Evolutionary conservation across 2,329 filamentous ascomycete genomes (phyloP).

Genomic region (Neopestalotiopsis rosae): DNA sequence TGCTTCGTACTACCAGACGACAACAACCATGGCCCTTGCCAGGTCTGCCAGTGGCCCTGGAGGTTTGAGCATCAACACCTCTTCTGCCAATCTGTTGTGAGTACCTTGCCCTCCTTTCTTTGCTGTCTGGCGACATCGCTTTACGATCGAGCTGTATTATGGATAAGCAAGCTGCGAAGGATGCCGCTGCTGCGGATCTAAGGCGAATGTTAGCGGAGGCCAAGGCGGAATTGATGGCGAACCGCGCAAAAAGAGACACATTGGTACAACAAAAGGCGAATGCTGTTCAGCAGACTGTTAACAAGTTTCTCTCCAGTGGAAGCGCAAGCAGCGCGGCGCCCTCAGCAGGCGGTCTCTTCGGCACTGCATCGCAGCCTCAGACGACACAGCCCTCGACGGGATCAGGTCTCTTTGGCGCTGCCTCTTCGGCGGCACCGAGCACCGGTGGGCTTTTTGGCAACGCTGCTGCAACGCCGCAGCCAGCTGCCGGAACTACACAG

Average conservation of each 20-base stretch:
- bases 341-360: slow-evolving; percentile 39
- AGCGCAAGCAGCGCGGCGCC: slow-evolving; percentile 32
- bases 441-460: slow-evolving; percentile 32
- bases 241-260: background rate
- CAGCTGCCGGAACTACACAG: slow-evolving; percentile 21
- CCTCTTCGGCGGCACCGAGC: slow-evolving; percentile 31
- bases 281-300: background rate
- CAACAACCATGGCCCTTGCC: slow-evolving; percentile 46
- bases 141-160: slow-evolving; percentile 19
- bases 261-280: background rate
- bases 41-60: slow-evolving; percentile 65
- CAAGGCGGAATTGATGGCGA: background rate
- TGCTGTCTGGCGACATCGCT: slow-evolving; percentile 14
- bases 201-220: background rate
- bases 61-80: slow-evolving; percentile 68
- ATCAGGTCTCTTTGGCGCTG: slow-evolving; percentile 26
- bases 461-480: slow-evolving; percentile 17
- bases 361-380: slow-evolving; percentile 26
- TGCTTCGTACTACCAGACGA: background rate
- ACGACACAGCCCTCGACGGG: slow-evolving; percentile 24
- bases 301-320: background rate
- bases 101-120: slow-evolving; percentile 31
- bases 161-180: background rate
- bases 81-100: slow-evolving; percentile 62
- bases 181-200: background rate